Base-by-base conservation (phyloP, 768 basidiomycete genomes). In the Lanmaoa pseudosensibilis region DNA sequence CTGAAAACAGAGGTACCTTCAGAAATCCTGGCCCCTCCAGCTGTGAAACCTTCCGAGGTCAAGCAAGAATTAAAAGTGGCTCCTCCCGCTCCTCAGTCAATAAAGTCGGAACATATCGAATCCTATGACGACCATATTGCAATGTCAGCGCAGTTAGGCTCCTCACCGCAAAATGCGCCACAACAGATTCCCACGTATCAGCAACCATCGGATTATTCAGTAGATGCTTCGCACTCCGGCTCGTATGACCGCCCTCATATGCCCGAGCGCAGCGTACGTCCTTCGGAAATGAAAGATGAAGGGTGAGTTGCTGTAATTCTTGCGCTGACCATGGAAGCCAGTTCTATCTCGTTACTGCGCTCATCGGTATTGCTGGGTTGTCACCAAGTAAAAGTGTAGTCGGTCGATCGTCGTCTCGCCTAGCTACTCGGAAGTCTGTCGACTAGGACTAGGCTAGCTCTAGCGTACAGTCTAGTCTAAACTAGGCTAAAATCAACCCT, bases 231-330 rank as follows among this genome's bases (percentile, higher is more conserved):
- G 32, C 69, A 55, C 23, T 74, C 77, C 16, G 75, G 76, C 25
- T 75, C 66, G 32, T 82, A 78, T 55, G 63, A 80, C 64, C 68
- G 72, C 74, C 30, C 72, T 47, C 77, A 25, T 73, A 74, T 50
- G 77, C 78, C 72, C 23, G 85, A 88, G 68, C 82, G 90, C 44
- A 85, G 83, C 34, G 76, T 94, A 16, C 81, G 91, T 34, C 90
- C 90, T 18, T 88, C 88, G 12, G 94, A 97, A 73, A 94, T 93
- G 92, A 93, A 94, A 73, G 95, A 97, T 65, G 94, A 96, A 90
- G 94, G 94, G 95, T 98, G 83, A 92, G 94, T 83, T 52, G 21
- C 56, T 10, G 23, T 12, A 32, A 8, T 54, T 51, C 19, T 34
- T 21, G 33, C 2, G 39, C 62, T 67, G 38, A 70, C 56, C 12